Evolutionary conservation across 805 yeast genomes (phyloP), one percentile per base, ranked within the genome.

Genomic region (Lachancea waltii): DNA sequence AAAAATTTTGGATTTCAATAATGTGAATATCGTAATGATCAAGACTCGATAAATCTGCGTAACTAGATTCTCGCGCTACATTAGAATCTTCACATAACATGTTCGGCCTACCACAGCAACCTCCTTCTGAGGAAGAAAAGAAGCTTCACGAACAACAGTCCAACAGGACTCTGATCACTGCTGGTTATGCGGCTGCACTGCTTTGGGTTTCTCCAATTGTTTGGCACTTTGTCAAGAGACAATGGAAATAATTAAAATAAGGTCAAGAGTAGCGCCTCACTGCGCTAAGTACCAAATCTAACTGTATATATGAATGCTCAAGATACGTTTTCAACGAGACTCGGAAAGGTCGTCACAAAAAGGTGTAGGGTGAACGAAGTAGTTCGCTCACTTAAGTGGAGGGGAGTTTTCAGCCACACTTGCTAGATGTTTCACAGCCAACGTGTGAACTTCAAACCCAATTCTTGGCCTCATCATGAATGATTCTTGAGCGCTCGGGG

Each of bases 141-240:
- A 78, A 72, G 56, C 57, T 71, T 40, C 86, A 79, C 56, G 79
- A 80, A 61, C 70, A 73, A 53, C 72, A 70, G 49, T 77, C 85
- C 37, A 65, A 69, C 52, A 68, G 70, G 45, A 80, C 85, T 34
- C 62, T 82, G 49, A 65, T 64, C 49, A 64, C 70, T 33, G 85
- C 89, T 17, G 78, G 76, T 32, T 60, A 71, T 47, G 64, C 80
- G 43, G 85, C 85, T 34, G 74, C 79, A 44, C 77, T 78, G 16
- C 69, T 82, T 53, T 82, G 71, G 71, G 40, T 59, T 62, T 51
- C 62, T 8, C 63, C 63, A 30, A 44, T 58, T 40, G 51, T 55
- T 22, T 58, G 62, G 59, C 50, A 57, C 29, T 57, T 56, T 38
- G 47, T 58, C 34, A 56, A 51, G 50, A 57, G 47, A 35, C 64